Conservation (phyloP, 805 yeast species). For the Saccharomycopsis sp. region DNA sequence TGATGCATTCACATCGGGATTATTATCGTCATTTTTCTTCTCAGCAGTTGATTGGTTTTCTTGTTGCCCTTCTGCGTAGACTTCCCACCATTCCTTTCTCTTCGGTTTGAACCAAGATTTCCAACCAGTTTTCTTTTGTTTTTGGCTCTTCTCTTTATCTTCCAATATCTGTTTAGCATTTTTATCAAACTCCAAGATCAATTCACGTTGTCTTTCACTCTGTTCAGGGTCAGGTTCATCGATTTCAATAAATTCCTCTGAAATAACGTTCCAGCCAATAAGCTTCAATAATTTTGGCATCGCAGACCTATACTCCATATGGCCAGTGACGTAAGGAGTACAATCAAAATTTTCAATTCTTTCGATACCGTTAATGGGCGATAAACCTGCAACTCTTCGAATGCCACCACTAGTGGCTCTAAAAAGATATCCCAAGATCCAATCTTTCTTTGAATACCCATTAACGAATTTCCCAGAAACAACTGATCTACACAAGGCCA, state of each 20-base stretch:
- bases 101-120: slow-evolving; percentile 44
- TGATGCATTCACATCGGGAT: slow-evolving; percentile 31
- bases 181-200: slow-evolving; percentile 79
- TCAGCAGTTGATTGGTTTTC: slow-evolving; percentile 42
- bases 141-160: slow-evolving; percentile 24
- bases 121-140: slow-evolving; percentile 32
- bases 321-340: slow-evolving; percentile 84
- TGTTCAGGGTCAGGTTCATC: slow-evolving; percentile 93
- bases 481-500: slow-evolving; percentile 71
- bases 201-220: slow-evolving; percentile 72
- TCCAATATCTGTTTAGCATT: slow-evolving; percentile 58
- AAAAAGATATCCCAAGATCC: slow-evolving; percentile 92
- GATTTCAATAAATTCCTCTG: slow-evolving; percentile 90
- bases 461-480: slow-evolving; percentile 87
- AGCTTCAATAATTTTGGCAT: slow-evolving; percentile 73
- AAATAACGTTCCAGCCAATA: slow-evolving; percentile 72
- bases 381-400: slow-evolving; percentile 83
- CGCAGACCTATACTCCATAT: slow-evolving; percentile 93
- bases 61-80: slow-evolving; percentile 28
- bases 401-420: slow-evolving; percentile 95
- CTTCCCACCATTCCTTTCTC: slow-evolving; percentile 53
- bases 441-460: slow-evolving; percentile 87
- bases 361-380: slow-evolving; percentile 57
- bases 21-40: slow-evolving; percentile 23
- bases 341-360: slow-evolving; percentile 84